Evolutionary conservation across 371 early-diverging fungal genomes (phyloP), one percentile per base, ranked within the genome.

Genomic region (Mucor velutinosus): DNA sequence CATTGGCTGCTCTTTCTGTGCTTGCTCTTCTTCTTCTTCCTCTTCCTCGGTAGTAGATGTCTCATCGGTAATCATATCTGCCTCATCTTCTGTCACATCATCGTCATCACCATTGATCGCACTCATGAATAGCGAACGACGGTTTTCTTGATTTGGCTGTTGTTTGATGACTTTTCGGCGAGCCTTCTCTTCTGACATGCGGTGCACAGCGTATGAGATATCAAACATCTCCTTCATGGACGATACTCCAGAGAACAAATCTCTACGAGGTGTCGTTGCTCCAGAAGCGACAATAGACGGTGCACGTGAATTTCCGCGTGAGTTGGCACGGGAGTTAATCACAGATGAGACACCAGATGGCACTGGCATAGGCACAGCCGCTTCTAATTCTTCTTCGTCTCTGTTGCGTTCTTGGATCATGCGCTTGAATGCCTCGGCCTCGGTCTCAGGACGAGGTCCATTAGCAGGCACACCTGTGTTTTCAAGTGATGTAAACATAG

Each of bases 151-250:
- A 21, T 53, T 47, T 30, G 23, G 65, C 11, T 53, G 35, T 15
- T 49, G 29, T 7, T 67, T 57, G 0, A 68, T 47, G 1, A 65
- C 25, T 23, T 74, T 82, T 63, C 80, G 78, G 23, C 82, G 77
- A 17, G 77, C 63, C 2, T 74, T 76, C 70, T 90, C 88, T 65
- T 88, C 90, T 32, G 85, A 79, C 81, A 87, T 84, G 15, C 87
- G 83, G 63, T 86, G 87, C 14, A 87, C 84, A 0, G 89, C 85
- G 62, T 85, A 87, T 6, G 86, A 85, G 21, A 89, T 84, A 73
- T 87, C 86, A 76, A 89, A 87, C 70, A 82, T 80, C 59, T 86
- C 89, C 65, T 86, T 87, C 76, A 88, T 80, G 1, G 82, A 76
- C 15, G 83, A 74, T 33, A 87, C 79, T 1, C 84, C 86, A 5